Evolutionary conservation across 257 asterid species (phyloP).

Genomic region (Solanum pinnatisectum): DNA sequence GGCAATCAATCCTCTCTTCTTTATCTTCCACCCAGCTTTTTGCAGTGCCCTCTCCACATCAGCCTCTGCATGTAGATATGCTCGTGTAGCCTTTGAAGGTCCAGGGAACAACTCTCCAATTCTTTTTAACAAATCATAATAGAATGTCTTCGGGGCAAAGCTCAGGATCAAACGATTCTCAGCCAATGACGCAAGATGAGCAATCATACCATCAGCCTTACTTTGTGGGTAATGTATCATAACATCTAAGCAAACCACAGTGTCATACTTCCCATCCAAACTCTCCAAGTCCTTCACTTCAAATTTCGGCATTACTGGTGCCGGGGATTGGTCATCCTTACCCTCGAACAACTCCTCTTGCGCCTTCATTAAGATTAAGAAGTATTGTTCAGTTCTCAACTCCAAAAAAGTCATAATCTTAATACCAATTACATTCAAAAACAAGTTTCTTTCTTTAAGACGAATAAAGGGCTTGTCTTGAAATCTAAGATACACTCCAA

Average conservation of each 20-base stretch:
- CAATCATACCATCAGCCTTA: slow-evolving; percentile 91
- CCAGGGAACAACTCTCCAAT: slow-evolving; percentile 93
- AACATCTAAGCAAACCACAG: slow-evolving; percentile 86
- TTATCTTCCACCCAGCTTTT: slow-evolving; percentile 81
- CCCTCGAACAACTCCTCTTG: slow-evolving; percentile 49
- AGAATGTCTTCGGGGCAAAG: slow-evolving; percentile 87
- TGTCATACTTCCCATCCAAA: slow-evolving; percentile 71
- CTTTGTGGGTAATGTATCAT: slow-evolving; percentile 91
- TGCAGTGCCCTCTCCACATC: slow-evolving; percentile 76
- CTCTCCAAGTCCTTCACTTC: slow-evolving; percentile 88
- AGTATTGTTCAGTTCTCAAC: neutral
- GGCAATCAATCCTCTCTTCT: slow-evolving; percentile 65
- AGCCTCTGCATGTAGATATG: slow-evolving; percentile 83
- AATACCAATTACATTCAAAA: neutral
- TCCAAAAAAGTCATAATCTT: neutral
- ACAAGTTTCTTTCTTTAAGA: neutral
- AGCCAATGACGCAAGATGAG: slow-evolving; percentile 88
- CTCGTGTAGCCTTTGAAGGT: slow-evolving; percentile 96
- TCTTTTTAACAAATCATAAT: slow-evolving; percentile 72
- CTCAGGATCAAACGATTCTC: slow-evolving; percentile 75
- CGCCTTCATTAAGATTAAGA: slow-evolving; percentile 35
- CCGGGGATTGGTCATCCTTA: slow-evolving; percentile 33
- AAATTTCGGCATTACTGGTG: slow-evolving; percentile 59
- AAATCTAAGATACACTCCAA: neutral
- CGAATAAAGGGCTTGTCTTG: neutral